Percentiles rank a stretch among this genome's conserved stretches.
These are phyloP conservation scores for Tephrocybe sp. DNA, from an alignment of 768 basidiomycete species.

Conservation along the genomic window DNA sequence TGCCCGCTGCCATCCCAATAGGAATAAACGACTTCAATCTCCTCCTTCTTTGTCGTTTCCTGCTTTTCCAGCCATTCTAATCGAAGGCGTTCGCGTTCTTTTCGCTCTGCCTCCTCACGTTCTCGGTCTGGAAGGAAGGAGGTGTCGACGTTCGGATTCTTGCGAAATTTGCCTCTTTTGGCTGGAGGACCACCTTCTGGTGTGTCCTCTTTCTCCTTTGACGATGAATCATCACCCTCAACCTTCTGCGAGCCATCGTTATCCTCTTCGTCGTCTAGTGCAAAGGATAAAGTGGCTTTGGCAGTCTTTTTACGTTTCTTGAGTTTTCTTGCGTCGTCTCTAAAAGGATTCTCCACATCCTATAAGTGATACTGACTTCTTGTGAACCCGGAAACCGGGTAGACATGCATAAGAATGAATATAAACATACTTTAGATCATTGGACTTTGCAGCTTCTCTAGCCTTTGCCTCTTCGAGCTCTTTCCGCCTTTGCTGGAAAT, in stretches of 20 bases:
- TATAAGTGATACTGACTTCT: constrained; percentile 57
- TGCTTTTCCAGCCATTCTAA: constrained; percentile 84
- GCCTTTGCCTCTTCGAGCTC: constrained; percentile 91
- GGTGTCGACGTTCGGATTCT: constrained; percentile 96
- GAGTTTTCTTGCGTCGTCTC: constrained; percentile 78
- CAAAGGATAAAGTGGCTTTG: constrained; percentile 90
- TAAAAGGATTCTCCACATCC: constrained; percentile 81
- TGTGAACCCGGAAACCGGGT: constrained; percentile 7
- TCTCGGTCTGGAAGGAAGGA: constrained; percentile 98
- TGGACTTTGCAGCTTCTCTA: constrained; percentile 81
- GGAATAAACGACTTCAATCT: constrained; percentile 92
- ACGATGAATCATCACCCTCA: constrained; percentile 26
- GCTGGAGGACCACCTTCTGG: constrained; percentile 43
- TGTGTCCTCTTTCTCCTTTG: constrained; percentile 36
- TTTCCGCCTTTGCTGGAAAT: constrained; percentile 86
- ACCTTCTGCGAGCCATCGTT: constrained; percentile 33
- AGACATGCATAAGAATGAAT: constrained; percentile 16
- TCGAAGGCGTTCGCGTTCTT: constrained; percentile 83
- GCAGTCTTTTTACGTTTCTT: constrained; percentile 93
- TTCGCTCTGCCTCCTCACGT: constrained; percentile 89
- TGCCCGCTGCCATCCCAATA: constrained; percentile 99
- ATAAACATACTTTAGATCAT: constrained; percentile 79
- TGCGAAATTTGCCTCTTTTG: constrained; percentile 81
- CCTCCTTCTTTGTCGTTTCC: constrained; percentile 59
- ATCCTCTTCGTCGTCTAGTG: constrained; percentile 76